Evolutionary conservation across 306 rosid species (phyloP).

Genomic region (Sindora glabra): DNA sequence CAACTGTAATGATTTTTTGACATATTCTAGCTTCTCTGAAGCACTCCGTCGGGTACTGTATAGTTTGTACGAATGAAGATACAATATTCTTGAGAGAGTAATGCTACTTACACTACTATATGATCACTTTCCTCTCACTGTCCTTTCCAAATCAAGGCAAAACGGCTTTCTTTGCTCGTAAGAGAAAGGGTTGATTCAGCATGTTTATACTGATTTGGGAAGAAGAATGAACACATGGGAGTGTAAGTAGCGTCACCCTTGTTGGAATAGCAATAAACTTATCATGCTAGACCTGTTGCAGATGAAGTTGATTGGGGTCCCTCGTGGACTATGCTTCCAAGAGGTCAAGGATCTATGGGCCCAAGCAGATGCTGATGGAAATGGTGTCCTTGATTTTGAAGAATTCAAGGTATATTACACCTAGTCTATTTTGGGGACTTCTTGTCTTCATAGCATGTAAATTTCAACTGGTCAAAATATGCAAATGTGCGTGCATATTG

Average conservation of each 20-base stretch:
- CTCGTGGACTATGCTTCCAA: conserved; percentile 65
- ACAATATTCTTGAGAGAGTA: background rate
- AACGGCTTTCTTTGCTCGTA: no score
- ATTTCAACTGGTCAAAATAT: background rate
- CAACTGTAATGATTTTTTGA: conserved; percentile 43
- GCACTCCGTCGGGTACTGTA: conserved; percentile 64
- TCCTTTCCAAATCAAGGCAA: no score
- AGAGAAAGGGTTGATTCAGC: no score
- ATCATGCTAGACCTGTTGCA: conserved; percentile 19
- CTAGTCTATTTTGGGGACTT: background rate
- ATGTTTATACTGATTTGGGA: no score
- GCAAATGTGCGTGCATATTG: background rate
- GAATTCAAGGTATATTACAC: conserved; percentile 79
- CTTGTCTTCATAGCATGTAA: no score
- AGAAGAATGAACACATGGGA: no score
- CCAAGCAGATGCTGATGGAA: conserved; percentile 73
- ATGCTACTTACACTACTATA: no score
- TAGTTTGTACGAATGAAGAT: background rate
- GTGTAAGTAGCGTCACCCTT: no score
- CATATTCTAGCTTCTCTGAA: conserved; percentile 56
- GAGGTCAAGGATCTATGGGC: conserved; percentile 76
- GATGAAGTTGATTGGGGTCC: conserved; percentile 62
- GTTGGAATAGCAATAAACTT: conserved; percentile 9
- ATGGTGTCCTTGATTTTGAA: conserved; percentile 59
- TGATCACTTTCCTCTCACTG: no score